Conservation (phyloP, 257 asterid genomes). For the Lavandula angustifolia region DNA sequence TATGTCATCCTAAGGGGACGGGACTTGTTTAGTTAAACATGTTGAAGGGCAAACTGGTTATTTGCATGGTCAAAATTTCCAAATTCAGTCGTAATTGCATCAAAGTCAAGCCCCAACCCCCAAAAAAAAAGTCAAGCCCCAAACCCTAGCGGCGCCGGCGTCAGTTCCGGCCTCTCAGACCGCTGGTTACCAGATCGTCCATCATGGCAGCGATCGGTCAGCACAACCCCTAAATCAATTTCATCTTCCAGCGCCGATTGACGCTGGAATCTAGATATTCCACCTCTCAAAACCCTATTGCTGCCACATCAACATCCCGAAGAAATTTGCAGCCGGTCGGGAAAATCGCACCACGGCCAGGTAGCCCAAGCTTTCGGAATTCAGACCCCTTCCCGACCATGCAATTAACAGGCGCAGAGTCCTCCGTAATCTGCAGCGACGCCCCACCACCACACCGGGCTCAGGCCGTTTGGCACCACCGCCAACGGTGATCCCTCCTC, state of each 20-base stretch:
- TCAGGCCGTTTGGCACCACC: too few relatives aligned
- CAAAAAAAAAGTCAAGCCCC: neutral
- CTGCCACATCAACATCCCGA: neutral
- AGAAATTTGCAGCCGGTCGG: too few relatives aligned
- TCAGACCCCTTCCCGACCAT: neutral
- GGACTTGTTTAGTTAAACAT: neutral
- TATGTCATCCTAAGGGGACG: too few relatives aligned
- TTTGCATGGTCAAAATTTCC: neutral
- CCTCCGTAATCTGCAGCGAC: neutral
- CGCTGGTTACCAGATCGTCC: neutral
- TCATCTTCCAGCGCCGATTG: neutral
- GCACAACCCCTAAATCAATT: neutral
- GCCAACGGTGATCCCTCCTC: too few relatives aligned
- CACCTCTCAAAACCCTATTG: neutral
- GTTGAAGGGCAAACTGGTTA: neutral
- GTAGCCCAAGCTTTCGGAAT: neutral
- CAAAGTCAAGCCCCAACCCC: neutral
- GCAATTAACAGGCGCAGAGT: too few relatives aligned
- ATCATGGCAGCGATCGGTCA: too few relatives aligned
- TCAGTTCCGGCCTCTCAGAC: neutral
- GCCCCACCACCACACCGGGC: too few relatives aligned
- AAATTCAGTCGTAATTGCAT: neutral
- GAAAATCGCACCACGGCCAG: neutral
- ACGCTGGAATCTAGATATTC: neutral
- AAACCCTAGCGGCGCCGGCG: neutral